Base-by-base conservation (phyloP, 352 stramenopile genomes). In the Phytophthora tentaculata region DNA sequence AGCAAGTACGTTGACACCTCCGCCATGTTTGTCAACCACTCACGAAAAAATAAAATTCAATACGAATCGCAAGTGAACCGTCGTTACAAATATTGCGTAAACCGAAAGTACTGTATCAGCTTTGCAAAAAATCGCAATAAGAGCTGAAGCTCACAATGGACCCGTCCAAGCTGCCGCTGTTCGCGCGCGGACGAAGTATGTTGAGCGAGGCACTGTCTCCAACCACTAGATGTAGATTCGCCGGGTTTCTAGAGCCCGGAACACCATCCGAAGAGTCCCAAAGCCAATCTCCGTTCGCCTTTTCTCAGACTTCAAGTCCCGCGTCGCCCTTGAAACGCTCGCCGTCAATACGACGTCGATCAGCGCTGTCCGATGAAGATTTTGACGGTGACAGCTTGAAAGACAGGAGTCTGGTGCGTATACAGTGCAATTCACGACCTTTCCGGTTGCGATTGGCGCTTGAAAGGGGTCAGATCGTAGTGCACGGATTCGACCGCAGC, bases 201-300 rank as follows among this genome's bases (percentile, higher is more conserved):
- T 67, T 92, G 37, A 74, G 80, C 60, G 81, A 91, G 49, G 79
- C 81, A 39, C 69, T 90, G 26, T 90, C 84, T 41, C 84, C 84
- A 7, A 76, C 75, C 9, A 81, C 79, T 12, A 73, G 64, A 57
- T 66, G 76, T 20, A 60, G 84, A 35, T 78, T 91, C 26, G 68
- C 76, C 10, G 81, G 86, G 12, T 89, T 84, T 58, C 67, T 89
- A 41, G 61, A 77, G 14, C 58, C 64, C 16, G 45, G 47, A 16
- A 56, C 41, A 19, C 26, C 61, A 23, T 56, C 47, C 5, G 61
- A 71, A 4, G 32, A 51, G 23, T 22, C 48, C 3, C 44, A 64
- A n/a, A 57, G 39, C 20, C 43, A 56, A 22, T 59, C 44, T 29
- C 61, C 53, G 39, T 66, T 62, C 61, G n/a, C 47, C 43, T 60